These are phyloP conservation scores for Rhodamnia argentea DNA, from an alignment of 345 rosid species.

Conservation along the genomic window DNA sequence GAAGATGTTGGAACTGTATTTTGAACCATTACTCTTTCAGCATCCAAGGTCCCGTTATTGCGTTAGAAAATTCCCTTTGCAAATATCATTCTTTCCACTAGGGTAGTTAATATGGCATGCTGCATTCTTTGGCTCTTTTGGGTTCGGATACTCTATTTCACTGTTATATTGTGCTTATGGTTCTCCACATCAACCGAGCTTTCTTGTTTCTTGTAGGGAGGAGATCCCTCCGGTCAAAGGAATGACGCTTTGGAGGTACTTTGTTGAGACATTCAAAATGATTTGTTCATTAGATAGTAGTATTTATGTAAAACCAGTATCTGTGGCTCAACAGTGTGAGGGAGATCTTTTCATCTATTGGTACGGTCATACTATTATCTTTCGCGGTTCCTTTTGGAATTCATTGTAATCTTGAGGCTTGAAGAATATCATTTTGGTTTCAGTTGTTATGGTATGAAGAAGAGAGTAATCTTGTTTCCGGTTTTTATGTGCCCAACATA, in stretches of 20 bases:
- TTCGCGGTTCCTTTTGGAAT: neutral
- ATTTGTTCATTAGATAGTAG: neutral
- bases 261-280: neutral
- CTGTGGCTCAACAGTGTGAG: neutral
- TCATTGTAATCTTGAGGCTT: neutral
- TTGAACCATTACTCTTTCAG: neutral
- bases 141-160: neutral
- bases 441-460: neutral
- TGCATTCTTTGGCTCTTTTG: neutral
- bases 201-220: constrained; percentile 35
- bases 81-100: neutral
- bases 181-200: neutral
- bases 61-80: neutral
- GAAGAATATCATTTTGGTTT: neutral
- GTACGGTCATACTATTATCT: neutral
- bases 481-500: too few species aligned
- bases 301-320: neutral
- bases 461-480: neutral
- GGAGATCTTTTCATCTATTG: neutral
- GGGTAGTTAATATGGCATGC: neutral
- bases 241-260: constrained; percentile 59
- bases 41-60: neutral
- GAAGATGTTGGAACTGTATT: neutral
- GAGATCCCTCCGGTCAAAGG: constrained; percentile 61
- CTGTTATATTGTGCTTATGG: neutral